phyloP scores from a whole-genome alignment of 371 early-diverging fungal genomes.

The Entomophthora muscae region DNA sequence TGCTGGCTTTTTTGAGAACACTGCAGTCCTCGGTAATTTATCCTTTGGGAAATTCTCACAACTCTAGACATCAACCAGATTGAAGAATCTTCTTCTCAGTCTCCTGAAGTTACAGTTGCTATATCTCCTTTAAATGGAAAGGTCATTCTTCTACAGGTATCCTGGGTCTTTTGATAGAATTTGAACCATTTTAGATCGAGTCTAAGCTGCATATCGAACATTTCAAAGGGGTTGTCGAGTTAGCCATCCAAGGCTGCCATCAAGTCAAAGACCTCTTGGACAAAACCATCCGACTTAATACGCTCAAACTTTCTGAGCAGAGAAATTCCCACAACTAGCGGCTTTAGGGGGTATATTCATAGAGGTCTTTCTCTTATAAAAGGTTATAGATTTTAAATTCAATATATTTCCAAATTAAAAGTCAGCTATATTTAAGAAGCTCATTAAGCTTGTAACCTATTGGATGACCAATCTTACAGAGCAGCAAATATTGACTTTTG shows the following conservation, averaged over 20 bases:
- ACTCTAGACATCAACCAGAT: constrained; percentile 60
- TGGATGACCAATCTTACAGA: too few relatives aligned
- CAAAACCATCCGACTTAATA: constrained; percentile 49
- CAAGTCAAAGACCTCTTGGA: constrained; percentile 62
- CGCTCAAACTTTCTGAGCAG: neutral
- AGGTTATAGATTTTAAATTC: too few relatives aligned
- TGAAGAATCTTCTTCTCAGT: constrained; percentile 65
- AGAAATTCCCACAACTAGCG: neutral
- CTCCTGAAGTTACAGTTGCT: constrained; percentile 80
- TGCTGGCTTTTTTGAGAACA: constrained; percentile 71
- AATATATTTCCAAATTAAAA: too few relatives aligned
- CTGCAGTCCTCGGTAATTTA: constrained; percentile 49
- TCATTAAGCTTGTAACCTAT: too few relatives aligned
- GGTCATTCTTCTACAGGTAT: constrained; percentile 49
- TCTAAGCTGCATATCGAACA: constrained; percentile 69
- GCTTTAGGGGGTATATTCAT: too few relatives aligned
- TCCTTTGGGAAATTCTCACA: neutral
- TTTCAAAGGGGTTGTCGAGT: constrained; percentile 49
- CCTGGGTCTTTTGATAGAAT: neutral
- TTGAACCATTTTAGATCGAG: constrained; percentile 46
- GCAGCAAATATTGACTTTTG: too few relatives aligned
- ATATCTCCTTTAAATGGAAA: constrained; percentile 65
- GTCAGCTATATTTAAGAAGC: too few relatives aligned
- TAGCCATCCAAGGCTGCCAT: constrained; percentile 72
- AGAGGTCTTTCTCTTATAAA: too few relatives aligned